phyloP scores from a whole-genome alignment of 768 basidiomycete genomes.

The Tylopilus sp. region DNA sequence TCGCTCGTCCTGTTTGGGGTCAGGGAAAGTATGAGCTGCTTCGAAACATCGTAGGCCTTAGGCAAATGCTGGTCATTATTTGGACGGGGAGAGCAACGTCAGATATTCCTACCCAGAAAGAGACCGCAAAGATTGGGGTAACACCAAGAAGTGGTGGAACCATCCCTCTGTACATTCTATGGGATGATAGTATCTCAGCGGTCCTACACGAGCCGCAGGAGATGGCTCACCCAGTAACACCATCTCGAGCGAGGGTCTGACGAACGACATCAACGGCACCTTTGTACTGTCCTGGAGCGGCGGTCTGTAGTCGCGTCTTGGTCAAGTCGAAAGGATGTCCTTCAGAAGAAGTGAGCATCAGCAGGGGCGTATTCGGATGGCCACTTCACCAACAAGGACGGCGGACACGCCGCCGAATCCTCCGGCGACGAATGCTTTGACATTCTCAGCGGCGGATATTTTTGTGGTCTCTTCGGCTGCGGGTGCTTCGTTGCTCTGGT shows the following conservation, averaged over 20 bases:
- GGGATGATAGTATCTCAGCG: constrained; percentile 3
- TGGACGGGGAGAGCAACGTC: not conserved
- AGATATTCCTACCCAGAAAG: constrained; percentile 87
- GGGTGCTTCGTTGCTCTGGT: constrained; percentile 26
- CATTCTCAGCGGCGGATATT: constrained; percentile 35
- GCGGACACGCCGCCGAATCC: constrained; percentile 88
- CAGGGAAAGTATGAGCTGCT: constrained; percentile 70
- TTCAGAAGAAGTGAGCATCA: constrained; percentile 28
- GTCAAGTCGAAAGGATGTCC: constrained; percentile 98
- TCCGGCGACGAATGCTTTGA: constrained; percentile 90
- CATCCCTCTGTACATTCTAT: constrained; percentile 86
- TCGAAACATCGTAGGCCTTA: constrained; percentile 92
- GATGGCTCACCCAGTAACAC: constrained; percentile 70
- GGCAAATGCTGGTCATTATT: constrained; percentile 7
- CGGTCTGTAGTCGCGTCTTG: constrained; percentile 95
- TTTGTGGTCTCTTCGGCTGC: constrained; percentile 18
- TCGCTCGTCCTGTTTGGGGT: constrained; percentile 77
- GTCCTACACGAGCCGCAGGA: not conserved
- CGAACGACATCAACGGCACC: constrained; percentile 93
- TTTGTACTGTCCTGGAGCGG: constrained; percentile 80
- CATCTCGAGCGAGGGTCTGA: constrained; percentile 89
- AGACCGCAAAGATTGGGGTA: constrained; percentile 96
- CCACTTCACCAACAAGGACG: constrained; percentile 78
- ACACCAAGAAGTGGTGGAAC: constrained; percentile 92
- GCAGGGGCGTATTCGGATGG: not conserved